A percentile compares a stretch with the other conserved stretches of the same genome.
phyloP scores from a whole-genome alignment of 2,329 filamentous ascomycete species.

The Seiridium unicorne region DNA sequence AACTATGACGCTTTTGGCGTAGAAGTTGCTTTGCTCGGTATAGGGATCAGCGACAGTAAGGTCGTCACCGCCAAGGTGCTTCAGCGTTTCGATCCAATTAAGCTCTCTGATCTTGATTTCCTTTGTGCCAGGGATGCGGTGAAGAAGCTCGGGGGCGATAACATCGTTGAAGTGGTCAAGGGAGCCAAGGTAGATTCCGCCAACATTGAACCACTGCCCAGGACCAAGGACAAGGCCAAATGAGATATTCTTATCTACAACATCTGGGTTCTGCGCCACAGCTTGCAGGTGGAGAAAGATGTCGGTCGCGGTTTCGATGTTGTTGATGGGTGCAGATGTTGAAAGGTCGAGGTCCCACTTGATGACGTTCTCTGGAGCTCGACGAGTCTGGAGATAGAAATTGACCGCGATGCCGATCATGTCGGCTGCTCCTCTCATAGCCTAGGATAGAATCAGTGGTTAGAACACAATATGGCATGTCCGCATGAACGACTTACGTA shows the following conservation, averaged over 20 bases:
- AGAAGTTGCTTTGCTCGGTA: constrained; percentile 26
- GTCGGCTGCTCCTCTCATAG: constrained; percentile 38
- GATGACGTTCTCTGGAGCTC: constrained; percentile 31
- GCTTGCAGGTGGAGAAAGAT: constrained; percentile 18
- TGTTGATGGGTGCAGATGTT: neutral
- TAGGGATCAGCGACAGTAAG: constrained; percentile 13
- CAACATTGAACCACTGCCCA: constrained; percentile 5
- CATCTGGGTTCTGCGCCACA: constrained; percentile 28
- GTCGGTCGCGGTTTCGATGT: neutral
- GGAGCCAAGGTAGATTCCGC: constrained; percentile 31
- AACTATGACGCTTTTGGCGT: constrained; percentile 32
- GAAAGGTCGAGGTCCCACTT: constrained; percentile 27
- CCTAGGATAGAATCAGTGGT: constrained; percentile 18
- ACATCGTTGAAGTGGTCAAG: constrained; percentile 17
- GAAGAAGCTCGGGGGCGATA: constrained; percentile 24
- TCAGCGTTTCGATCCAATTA: constrained; percentile 21
- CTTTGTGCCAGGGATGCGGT: constrained; percentile 12
- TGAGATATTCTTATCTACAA: constrained; percentile 27
- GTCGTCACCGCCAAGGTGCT: constrained; percentile 11
- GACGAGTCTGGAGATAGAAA: constrained; percentile 32
- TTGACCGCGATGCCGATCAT: constrained; percentile 36
- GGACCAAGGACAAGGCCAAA: constrained; percentile 27
- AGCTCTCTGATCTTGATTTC: constrained; percentile 8
- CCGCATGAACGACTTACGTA: constrained; percentile 17
- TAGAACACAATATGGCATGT: no score